These are phyloP conservation scores for Kandelia obovata DNA, from an alignment of 345 rosid genomes.

Conservation along the genomic window DNA sequence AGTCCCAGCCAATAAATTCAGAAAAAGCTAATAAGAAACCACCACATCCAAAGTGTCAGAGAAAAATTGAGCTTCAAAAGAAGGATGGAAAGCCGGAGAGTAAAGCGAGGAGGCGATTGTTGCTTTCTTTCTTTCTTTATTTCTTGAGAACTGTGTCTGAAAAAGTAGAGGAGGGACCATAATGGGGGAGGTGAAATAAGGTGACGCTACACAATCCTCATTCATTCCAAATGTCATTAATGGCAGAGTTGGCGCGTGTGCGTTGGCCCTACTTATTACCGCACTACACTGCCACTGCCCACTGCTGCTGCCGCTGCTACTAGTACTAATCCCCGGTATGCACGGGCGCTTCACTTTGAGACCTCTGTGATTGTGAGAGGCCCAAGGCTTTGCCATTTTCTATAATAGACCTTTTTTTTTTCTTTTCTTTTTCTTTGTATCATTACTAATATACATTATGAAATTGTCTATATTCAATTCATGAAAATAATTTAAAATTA, in stretches of 20 bases:
- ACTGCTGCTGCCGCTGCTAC: not conserved
- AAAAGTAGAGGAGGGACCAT: not conserved
- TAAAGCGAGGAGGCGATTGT: not conserved
- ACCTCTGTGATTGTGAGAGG: too few species aligned
- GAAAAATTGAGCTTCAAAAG: not conserved
- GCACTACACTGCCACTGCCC: too few species aligned
- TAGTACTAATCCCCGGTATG: not conserved
- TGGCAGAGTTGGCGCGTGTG: not conserved
- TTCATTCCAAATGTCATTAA: not conserved
- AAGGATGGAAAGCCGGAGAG: not conserved
- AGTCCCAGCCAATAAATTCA: too few species aligned
- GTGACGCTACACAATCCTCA: not conserved
- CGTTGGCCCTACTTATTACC: constrained; percentile 1
- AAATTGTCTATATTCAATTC: too few species aligned
- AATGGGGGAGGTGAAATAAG: not conserved
- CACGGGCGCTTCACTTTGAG: too few species aligned
- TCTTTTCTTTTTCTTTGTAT: too few species aligned
- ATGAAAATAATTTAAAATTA: too few species aligned
- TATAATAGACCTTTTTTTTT: too few species aligned
- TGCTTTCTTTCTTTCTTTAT: not conserved
- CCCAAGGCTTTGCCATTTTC: too few species aligned
- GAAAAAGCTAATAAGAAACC: too few species aligned
- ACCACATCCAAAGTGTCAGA: too few species aligned
- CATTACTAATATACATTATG: too few species aligned
- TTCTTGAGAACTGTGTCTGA: constrained; percentile 15